Conservation (phyloP, 2,329 filamentous ascomycete genomes). For the Apiospora hydei region DNA sequence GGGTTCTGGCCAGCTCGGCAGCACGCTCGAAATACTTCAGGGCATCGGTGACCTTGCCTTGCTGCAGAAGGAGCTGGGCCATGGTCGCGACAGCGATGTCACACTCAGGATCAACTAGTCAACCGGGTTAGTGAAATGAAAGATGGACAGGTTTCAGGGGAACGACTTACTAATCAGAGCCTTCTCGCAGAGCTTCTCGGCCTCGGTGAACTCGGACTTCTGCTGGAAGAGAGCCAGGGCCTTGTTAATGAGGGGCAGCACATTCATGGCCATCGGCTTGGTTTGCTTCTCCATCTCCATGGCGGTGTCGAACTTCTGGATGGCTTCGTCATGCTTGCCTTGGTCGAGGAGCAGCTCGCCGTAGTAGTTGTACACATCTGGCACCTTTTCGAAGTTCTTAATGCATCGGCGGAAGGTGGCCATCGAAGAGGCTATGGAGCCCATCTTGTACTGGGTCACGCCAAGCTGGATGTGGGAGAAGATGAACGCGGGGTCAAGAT, state of each 20-base stretch:
- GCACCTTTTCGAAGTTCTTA: conserved; percentile 97
- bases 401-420: conserved; percentile 96
- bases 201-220: conserved; percentile 95
- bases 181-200: conserved; percentile 96
- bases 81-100: conserved; percentile 99
- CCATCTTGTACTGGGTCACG: conserved; percentile 99
- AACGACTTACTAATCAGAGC: conserved; percentile 81
- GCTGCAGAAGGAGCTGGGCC: conserved; percentile 95
- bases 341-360: conserved; percentile 96
- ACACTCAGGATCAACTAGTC: conserved; percentile 91
- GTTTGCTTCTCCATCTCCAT: conserved; percentile 97
- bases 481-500: conserved; percentile 94
- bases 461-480: conserved; percentile 99
- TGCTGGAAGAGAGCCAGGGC: conserved; percentile 96
- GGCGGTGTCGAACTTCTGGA: conserved; percentile 98
- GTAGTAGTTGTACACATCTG: conserved; percentile 99
- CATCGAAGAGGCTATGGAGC: conserved; percentile 96
- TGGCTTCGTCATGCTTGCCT: conserved; percentile 92
- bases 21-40: conserved; percentile 97
- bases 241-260: conserved; percentile 98
- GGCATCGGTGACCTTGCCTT: conserved; percentile 95
- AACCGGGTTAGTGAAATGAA: conserved; percentile 43
- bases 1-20: conserved; percentile 91
- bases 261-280: conserved; percentile 96
- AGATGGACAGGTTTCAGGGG: conserved; percentile 25